Evolutionary conservation across 1,284 basidiomycete genomes (phyloP).

Genomic region (Lentinula novae-zelandiae): DNA sequence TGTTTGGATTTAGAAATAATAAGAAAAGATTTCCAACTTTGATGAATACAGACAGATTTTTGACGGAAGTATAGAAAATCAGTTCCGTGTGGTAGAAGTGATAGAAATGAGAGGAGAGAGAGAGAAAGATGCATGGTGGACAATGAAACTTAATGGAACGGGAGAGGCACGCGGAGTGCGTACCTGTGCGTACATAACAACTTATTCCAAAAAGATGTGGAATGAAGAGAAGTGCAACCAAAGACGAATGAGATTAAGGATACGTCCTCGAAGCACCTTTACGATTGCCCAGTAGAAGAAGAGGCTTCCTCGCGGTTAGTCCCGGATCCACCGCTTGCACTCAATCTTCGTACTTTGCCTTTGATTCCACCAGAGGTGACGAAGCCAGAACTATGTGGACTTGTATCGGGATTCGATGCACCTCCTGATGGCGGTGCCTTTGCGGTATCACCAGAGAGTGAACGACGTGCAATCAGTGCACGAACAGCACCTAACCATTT

Average conservation of each 20-base stretch:
- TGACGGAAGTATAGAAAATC: background rate
- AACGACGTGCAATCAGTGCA: constrained; percentile 78
- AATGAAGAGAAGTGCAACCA: constrained; percentile 2
- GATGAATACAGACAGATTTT: background rate
- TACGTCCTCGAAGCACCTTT: background rate
- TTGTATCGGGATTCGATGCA: constrained; percentile 7
- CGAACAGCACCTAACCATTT: constrained; percentile 95
- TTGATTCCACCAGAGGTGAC: constrained; percentile 25
- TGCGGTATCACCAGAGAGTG: constrained; percentile 24
- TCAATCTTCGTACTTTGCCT: constrained; percentile 41
- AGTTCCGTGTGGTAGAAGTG: background rate
- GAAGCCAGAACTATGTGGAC: constrained; percentile 19
- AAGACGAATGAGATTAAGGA: background rate
- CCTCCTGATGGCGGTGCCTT: constrained; percentile 11
- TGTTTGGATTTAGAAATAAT: background rate
- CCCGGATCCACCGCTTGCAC: constrained; percentile 29
- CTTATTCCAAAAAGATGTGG: background rate
- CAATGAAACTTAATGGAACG: background rate
- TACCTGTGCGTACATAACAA: too few species aligned
- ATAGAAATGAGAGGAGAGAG: background rate
- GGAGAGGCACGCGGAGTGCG: background rate
- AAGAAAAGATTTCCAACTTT: background rate
- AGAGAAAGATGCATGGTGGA: background rate
- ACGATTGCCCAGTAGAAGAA: constrained; percentile 15
- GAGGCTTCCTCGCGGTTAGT: constrained; percentile 18